These are phyloP conservation scores for Hansfordia pulvinata DNA, from an alignment of 2,329 filamentous ascomycete genomes.

Conservation along the genomic window DNA sequence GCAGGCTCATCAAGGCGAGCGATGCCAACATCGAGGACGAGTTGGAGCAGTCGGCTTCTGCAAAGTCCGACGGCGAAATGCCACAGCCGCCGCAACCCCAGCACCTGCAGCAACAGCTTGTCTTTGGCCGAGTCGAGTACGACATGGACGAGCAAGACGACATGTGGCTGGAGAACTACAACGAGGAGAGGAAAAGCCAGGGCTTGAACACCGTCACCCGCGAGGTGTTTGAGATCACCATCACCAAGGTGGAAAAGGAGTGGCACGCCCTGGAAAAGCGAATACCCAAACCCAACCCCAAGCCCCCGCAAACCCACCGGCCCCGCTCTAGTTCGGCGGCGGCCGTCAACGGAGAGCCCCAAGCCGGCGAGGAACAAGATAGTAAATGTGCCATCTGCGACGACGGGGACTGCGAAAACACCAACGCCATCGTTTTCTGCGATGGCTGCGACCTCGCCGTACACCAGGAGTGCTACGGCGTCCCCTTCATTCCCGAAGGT, in stretches of 20 bases:
- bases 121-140: slow-evolving; percentile 91
- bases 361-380: slow-evolving; percentile 83
- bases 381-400: slow-evolving; percentile 97
- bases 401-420: slow-evolving; percentile 98
- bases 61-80: slow-evolving; percentile 44
- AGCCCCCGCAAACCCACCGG: slow-evolving; percentile 86
- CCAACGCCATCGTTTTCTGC: slow-evolving; percentile 97
- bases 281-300: slow-evolving; percentile 93
- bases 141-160: slow-evolving; percentile 99
- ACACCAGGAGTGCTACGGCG: slow-evolving; percentile 97
- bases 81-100: too few relatives aligned
- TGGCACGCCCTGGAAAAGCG: slow-evolving; percentile 94
- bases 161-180: slow-evolving; percentile 83
- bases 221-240: slow-evolving; percentile 91
- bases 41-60: slow-evolving; percentile 27
- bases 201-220: slow-evolving; percentile 76
- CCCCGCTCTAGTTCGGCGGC: slow-evolving; percentile 88
- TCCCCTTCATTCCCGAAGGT: slow-evolving; percentile 95
- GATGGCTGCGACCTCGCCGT: slow-evolving; percentile 96
- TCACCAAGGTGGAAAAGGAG: slow-evolving; percentile 98
- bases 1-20: slow-evolving; percentile 51
- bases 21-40: slow-evolving; percentile 49
- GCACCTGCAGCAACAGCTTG: slow-evolving; percentile 34
- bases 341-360: slow-evolving; percentile 86
- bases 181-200: slow-evolving; percentile 59